Percentiles rank a stretch among this genome's conserved stretches.
These are phyloP conservation scores for Salvia splendens DNA, from an alignment of 257 asterid genomes.

Conservation along the genomic window DNA sequence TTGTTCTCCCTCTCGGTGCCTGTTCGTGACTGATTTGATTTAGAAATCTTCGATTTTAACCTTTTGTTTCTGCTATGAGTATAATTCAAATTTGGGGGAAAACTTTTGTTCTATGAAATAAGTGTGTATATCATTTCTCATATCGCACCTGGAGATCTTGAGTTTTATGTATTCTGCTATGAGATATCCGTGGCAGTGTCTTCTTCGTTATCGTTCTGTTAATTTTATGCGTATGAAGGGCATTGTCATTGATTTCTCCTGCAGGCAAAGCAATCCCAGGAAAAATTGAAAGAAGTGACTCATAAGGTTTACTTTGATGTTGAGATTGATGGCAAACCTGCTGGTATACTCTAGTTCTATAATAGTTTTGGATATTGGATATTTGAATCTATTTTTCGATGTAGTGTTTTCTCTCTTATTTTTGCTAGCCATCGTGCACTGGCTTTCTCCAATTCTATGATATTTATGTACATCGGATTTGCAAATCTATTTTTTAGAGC, in stretches of 20 bases:
- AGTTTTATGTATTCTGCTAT: background rate
- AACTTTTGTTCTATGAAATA: background rate
- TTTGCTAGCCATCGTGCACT: constrained; percentile 14
- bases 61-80: background rate
- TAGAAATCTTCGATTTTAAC: background rate
- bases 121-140: background rate
- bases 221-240: constrained; percentile 9
- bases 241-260: constrained; percentile 18
- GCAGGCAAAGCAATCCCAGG: constrained; percentile 81
- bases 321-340: constrained; percentile 82
- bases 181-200: background rate
- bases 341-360: constrained; percentile 53
- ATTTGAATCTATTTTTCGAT: background rate
- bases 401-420: background rate
- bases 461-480: background rate
- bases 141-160: background rate
- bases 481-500: background rate
- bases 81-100: constrained; percentile 2
- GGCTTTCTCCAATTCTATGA: constrained; percentile 48
- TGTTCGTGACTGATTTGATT: constrained; percentile 3
- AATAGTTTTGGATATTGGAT: background rate
- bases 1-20: constrained; percentile 2
- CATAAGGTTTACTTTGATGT: constrained; percentile 78
- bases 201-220: background rate
- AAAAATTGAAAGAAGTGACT: constrained; percentile 71